Base-by-base conservation (phyloP, 2,329 filamentous ascomycete genomes). In the Alternaria incomplexa region DNA sequence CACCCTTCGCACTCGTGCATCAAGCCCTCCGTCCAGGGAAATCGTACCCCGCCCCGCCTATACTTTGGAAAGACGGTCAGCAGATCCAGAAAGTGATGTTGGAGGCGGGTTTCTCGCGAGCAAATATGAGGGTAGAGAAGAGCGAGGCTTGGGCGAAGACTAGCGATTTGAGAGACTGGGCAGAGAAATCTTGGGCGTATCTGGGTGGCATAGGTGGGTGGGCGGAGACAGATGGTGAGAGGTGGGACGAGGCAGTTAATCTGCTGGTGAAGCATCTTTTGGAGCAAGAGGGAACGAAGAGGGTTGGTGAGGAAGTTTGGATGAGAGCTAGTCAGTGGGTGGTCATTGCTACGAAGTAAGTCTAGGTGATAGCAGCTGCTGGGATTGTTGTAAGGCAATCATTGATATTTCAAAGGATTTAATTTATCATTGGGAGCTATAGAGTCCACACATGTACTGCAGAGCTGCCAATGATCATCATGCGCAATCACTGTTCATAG, bases 241-340 rank as follows among this genome's bases (percentile, higher is more conserved):
- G 48, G 26, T 77, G 76, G 75, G 73, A 75, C 43, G 69, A 74
- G 47, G 72, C 72, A 30, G 72, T 77, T 3, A 67, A 73, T 25
- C 26, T 69, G 26, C 46, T 78, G 40, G 67, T 58, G 10, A 58
- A 71, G 63, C 36, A 62, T 20, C 45, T 76, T 61, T 60, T 66
- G 58, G 56, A 58, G 8, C 61, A 67, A 45, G 54, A 63, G 22
- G 71, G 67, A 3, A 74, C 71, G 17, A 71, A 68, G 45, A 61
- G 63, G 4, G 70, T 68, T 26, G 73, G 63, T 26, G 73, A 66
- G 8, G 66, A 72, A 60, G 62, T 71, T n/a, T 65, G 60, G 58
- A 72, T 77, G 72, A 71, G 64, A 54, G 73, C 73, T 23, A 73
- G 71, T 48, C 73, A 76, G 64, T 77, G 75, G 74, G 65, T 72